Percentiles rank a stretch among this genome's conserved stretches.
Conservation (phyloP, 139 green algal genomes). For the Gonium pectorale region DNA sequence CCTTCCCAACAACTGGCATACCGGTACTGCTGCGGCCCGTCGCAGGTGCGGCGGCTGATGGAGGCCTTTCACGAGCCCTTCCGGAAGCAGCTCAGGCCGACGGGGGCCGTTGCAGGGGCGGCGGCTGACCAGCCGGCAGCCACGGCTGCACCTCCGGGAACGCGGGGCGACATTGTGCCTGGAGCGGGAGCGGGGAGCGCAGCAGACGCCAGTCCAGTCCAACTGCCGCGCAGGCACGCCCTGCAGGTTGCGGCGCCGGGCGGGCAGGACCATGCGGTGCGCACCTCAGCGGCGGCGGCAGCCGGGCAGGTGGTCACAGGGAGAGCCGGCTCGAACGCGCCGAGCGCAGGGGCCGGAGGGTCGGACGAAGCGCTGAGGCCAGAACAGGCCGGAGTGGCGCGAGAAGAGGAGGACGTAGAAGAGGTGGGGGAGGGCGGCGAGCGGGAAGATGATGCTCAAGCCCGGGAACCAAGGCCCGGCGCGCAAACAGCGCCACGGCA, state of each 20-base stretch:
- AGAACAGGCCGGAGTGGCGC: background rate
- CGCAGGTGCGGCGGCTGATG: slow-evolving; percentile 55
- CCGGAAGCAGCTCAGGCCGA: slow-evolving; percentile 46
- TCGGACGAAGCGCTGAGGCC: background rate
- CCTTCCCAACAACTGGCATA: too few species aligned
- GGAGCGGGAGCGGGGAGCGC: background rate
- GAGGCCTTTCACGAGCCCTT: slow-evolving; percentile 69
- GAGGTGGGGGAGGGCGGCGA: background rate
- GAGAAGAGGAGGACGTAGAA: background rate
- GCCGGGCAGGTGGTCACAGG: too few species aligned
- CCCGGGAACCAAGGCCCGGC: background rate
- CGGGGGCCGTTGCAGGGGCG: background rate
- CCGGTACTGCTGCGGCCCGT: too few species aligned
- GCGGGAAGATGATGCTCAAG: background rate
- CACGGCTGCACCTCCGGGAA: background rate
- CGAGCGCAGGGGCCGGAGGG: background rate
- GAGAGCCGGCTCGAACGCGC: too few species aligned
- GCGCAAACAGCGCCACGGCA: background rate
- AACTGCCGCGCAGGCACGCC: background rate
- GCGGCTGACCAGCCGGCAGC: background rate
- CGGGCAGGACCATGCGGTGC: background rate
- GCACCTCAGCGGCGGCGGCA: too few species aligned
- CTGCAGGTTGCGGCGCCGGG: background rate
- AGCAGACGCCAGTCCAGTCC: background rate
- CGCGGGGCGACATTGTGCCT: background rate